Evolutionary conservation across 1,284 basidiomycete genomes (phyloP), one percentile per base, ranked within the genome.

Genomic region (Coriolopsis trogii): DNA sequence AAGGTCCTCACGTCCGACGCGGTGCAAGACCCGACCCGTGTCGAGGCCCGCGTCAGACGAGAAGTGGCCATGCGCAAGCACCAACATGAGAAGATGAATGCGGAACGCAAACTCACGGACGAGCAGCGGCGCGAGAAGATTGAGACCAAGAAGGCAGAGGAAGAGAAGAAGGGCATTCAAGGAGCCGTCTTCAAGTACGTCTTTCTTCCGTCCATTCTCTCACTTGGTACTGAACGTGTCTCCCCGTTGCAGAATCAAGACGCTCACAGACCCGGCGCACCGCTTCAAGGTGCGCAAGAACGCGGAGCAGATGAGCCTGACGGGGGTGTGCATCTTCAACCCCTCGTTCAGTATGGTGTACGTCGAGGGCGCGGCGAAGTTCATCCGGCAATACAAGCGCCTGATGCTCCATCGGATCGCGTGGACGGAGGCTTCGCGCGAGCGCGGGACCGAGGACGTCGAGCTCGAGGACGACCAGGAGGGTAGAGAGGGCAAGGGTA

Each of bases 201-300:
- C 26, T 40, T 28, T 24, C 3, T 29, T n/a, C n/a, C 36, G 60
- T 40, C 30, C 41, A 25, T 20, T 18, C n/a, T n/a, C n/a, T n/a
- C n/a, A n/a, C n/a, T n/a, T n/a, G n/a, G n/a, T n/a, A n/a, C n/a
- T n/a, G n/a, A n/a, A n/a, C n/a, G n/a, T n/a, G n/a, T n/a, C n/a
- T n/a, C n/a, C n/a, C n/a, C n/a, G n/a, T 13, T 31, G 40, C 49
- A 93, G 92, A 72, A 81, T 99, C 60, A 89, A 90, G 66, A 91
- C 85, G 51, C 83, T 99, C 39, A 82, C 87, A n/a, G 94, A 98
- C 68, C 93, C 91, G 0, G 81, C 92, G 13, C 97, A 99, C 66
- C 88, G 91, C 58, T 98, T 95, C 81, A 99, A 99, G 75, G 91
- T 98, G 34, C 85, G 91, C 55, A 93, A 91, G 77, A 99, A 98